Base-by-base conservation (phyloP, 2,329 filamentous ascomycete genomes). In the Xylariaceae sp. region DNA sequence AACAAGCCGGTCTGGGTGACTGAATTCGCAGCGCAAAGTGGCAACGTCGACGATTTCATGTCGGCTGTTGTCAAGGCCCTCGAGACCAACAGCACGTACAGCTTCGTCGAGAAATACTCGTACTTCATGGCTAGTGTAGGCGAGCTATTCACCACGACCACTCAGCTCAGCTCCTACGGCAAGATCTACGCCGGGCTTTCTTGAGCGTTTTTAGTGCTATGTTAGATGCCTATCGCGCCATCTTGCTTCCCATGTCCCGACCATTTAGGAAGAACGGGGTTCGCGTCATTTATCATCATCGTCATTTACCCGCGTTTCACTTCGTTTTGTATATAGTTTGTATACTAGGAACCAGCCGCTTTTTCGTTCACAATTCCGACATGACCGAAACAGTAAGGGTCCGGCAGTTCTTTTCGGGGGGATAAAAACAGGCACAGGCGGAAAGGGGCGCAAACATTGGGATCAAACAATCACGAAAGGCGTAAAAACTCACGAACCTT, bases 1-100 rank as follows among this genome's bases (percentile, higher is more conserved):
- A 71, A 68, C 64, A 76, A 76, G 73, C 74, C 75, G 43, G 70
- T 87, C 67, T 86, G 80, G 79, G 71, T 87, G 52, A 85, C 82
- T 52, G 84, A 87, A 75, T 87, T 86, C 60, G 83, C 78, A 21
- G 76, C 80, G 49, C 65, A 70, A 32, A 77, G 74, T 54, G 70
- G 69, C 49, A 70, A 73, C 39, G 71, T 74, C 21, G 67, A 76
- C 58, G 56, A 56, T 34, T 85, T 84, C 74, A 70, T 87, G 54
- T 52, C 69, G 56, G 67, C 71, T 5, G 73, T 80, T 60, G 74
- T 80, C 29, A 63, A 74, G 54, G 66, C 72, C 61, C 72, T 83
- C 7, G 79, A 83, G 56, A 68, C 62, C 60, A 68, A 62, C 60
- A 68, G 74, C 21, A 67, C 67, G 45, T 76, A 74, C 62, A 65